Evolutionary conservation across 441 rosid species (phyloP), one percentile per base, ranked within the genome.

Genomic region (Mallotus japonicus): DNA sequence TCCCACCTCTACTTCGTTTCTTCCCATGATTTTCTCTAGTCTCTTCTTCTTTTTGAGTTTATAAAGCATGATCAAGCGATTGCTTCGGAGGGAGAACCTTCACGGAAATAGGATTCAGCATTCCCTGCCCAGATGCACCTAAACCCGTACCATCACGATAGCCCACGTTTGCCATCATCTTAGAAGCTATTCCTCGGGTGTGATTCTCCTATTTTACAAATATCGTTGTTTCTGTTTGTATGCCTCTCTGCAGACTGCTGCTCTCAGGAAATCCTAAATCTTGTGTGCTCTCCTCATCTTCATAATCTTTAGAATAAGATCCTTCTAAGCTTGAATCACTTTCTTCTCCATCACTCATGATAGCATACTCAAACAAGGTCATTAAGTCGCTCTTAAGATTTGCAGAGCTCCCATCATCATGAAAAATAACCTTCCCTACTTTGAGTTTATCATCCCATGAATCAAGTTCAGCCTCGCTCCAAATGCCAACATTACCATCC

Each of bases 191-290:
- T 13, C 97, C 99, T 42, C 98, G 83, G 0, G 98, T 92, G 86
- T 92, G 97, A 77, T 91, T 95, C 86, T 95, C 99, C 99, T 97
- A 95, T 77, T 87, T 91, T 1, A 97, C 95, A 80, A 92, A 95
- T 76, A 89, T 76, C 44, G 85, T 83, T 14, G 99, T 95, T 24
- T 91, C 96, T 17, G 82, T 91, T 79, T 89, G 99, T 57, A 88
- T 65, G 15, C 97, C 97, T 77, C 86, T 87, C 77, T 76, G 86
- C 72, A 73, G 82, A 65, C 83, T 67, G 57, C 85, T 78, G 85
- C 82, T 81, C 65, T 80, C 93, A 57, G 85, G 75, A 83, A 92
- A 85, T 70, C 97, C 98, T 75, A 95, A 70, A 68, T 96, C 97
- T 75, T 84, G 80, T 49, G 82, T 72, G 32, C 72, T 70, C 40